Base-by-base conservation (phyloP, 352 stramenopile species). In the Pythium vanterpoolii region DNA sequence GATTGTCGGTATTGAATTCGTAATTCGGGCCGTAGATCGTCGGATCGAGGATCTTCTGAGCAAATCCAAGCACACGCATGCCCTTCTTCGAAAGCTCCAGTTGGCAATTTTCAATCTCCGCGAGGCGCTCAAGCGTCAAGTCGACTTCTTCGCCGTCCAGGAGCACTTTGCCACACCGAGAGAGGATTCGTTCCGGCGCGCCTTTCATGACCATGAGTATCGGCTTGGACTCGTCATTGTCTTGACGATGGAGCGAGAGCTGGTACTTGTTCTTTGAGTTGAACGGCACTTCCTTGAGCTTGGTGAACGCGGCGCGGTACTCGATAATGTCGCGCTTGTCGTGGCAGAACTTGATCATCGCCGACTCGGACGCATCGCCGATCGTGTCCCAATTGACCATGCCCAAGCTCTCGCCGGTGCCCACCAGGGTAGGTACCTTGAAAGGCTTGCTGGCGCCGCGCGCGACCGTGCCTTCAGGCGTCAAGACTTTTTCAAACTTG, bases 101-200 rank as follows among this genome's bases (percentile, higher is more conserved):
- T 56, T 86, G 76, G 38, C 66, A 64, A 10, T 62, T 56, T 48
- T 86, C 76, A n/a, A 86, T 74, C 33, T 78, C 72, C 4, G 62
- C 73, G 6, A 98, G 82, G 10, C 85, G 77, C 62, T 99, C 96
- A 5, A 90, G 88, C 0, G 94, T 97, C 60, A 97, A 84, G 56
- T 98, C 96, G 19, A 97, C 78, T 30, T 68, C 67, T 44, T 79
- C 56, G 1, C 73, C 70, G 47, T 80, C 61, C 36, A 79, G 60
- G 26, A 74, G 49, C 28, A 90, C 72, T 30, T 83, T 83, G 18
- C 53, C 66, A 68, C 97, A 99, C 21, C 95, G 76, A 23, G 78
- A 72, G n/a, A 98, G 79, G 68, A 99, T 98, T 42, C 91, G 86
- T 56, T 99, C 96, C 2, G 96, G 96, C 1, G 96, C 97, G 55